phyloP scores from a whole-genome alignment of 2,329 filamentous ascomycete genomes.

The Aspergillus sp. region DNA sequence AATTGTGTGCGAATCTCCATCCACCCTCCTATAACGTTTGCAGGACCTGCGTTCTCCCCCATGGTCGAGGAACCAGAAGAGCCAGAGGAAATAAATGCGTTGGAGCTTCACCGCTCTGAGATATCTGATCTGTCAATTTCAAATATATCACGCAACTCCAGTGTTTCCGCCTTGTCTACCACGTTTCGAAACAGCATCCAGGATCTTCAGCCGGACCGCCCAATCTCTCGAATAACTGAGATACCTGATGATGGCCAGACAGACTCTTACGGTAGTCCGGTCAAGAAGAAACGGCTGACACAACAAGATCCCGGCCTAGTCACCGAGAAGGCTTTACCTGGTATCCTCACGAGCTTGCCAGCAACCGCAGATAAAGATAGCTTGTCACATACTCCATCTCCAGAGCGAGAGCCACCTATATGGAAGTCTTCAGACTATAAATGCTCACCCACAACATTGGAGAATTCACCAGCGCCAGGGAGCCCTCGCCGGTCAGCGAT shows the following conservation, averaged over 20 bases:
- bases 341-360: constrained; percentile 26
- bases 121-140: constrained; percentile 20
- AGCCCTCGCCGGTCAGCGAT: constrained; percentile 34
- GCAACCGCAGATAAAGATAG: constrained; percentile 15
- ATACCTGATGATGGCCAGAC: neutral
- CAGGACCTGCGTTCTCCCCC: constrained; percentile 32
- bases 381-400: constrained; percentile 31
- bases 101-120: constrained; percentile 25
- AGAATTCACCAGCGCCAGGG: constrained; percentile 24
- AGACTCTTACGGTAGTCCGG: constrained; percentile 20
- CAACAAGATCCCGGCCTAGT: constrained; percentile 17
- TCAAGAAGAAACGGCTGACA: constrained; percentile 26
- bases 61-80: constrained; percentile 39
- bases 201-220: constrained; percentile 8
- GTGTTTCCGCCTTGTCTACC: constrained; percentile 17
- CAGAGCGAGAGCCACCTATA: constrained; percentile 24
- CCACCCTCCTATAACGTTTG: constrained; percentile 36
- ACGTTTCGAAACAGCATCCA: constrained; percentile 17
- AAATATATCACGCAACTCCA: constrained; percentile 17
- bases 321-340: constrained; percentile 25
- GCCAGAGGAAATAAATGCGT: constrained; percentile 20
- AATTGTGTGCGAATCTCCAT: constrained; percentile 46
- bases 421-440: constrained; percentile 27
- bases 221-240: constrained; percentile 9
- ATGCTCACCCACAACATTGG: constrained; percentile 23